These are phyloP conservation scores for Fusarium buharicum DNA, from an alignment of 2,329 filamentous ascomycete species.

Conservation along the genomic window DNA sequence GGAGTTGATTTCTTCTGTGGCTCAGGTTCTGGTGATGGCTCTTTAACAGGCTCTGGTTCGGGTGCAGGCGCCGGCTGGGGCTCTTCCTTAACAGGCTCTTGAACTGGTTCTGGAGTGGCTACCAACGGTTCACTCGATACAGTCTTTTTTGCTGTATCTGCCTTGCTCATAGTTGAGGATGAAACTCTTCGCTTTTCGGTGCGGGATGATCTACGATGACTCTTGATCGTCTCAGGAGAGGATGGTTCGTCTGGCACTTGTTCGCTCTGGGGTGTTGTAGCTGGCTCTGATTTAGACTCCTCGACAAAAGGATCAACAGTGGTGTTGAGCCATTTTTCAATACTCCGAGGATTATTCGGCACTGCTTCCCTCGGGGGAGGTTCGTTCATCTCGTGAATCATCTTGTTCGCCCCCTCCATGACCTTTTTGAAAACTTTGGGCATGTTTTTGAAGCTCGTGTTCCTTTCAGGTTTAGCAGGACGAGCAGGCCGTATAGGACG, in stretches of 20 bases:
- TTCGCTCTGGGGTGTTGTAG: constrained; percentile 23
- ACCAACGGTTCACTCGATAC: constrained; percentile 13
- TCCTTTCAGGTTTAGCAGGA: constrained; percentile 60
- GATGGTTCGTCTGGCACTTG: constrained; percentile 24
- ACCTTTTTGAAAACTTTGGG: constrained; percentile 74
- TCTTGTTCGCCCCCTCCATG: constrained; percentile 71
- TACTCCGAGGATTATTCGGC: constrained; percentile 68
- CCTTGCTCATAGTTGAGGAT: constrained; percentile 33
- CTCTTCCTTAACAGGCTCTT: constrained; percentile 17
- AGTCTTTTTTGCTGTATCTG: constrained; percentile 31
- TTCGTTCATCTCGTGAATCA: constrained; percentile 70
- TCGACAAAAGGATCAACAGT: constrained; percentile 73
- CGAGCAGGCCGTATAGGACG: constrained; percentile 48
- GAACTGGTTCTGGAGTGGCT: constrained; percentile 9
- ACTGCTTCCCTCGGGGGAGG: constrained; percentile 59
- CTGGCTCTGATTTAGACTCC: constrained; percentile 29
- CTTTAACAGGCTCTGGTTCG: constrained; percentile 13
- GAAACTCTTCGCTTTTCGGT: constrained; percentile 39
- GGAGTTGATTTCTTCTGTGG: constrained; percentile 17
- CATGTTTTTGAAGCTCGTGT: constrained; percentile 67
- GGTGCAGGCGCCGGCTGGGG: constrained; percentile 11
- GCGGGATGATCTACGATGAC: constrained; percentile 40
- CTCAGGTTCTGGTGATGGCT: constrained; percentile 25
- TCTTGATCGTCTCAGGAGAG: constrained; percentile 38
- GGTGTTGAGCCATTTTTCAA: constrained; percentile 72